Conservation (phyloP, 1,284 basidiomycete genomes). For the Hortiboletus rubellus region DNA sequence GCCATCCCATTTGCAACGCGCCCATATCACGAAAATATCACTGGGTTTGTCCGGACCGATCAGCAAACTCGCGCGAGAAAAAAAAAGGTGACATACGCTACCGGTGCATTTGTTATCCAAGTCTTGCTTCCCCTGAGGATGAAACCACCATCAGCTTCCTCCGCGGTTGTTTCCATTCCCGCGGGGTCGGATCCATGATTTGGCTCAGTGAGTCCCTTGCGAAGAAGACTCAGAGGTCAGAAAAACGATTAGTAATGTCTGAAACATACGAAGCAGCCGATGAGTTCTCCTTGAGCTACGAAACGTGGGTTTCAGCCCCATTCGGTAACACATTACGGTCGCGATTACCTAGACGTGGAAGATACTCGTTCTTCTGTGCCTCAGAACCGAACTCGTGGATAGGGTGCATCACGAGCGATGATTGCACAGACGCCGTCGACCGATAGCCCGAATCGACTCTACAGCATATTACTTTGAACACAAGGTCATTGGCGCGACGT, state of each 20-base stretch:
- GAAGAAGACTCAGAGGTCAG: background rate
- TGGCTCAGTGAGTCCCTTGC: slow-evolving; percentile 89
- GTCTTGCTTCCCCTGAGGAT: slow-evolving; percentile 91
- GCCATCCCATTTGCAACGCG: slow-evolving; percentile 90
- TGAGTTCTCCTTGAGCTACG: slow-evolving; percentile 79
- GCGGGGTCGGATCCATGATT: slow-evolving; percentile 95
- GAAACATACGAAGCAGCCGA: slow-evolving; percentile 87
- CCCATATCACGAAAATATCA: slow-evolving; percentile 91
- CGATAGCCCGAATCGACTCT: slow-evolving; percentile 96
- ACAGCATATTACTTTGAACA: background rate
- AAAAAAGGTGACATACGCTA: slow-evolving; percentile 58
- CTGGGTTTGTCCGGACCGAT: slow-evolving; percentile 39
- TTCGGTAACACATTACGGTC: background rate
- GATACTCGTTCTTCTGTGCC: slow-evolving; percentile 88
- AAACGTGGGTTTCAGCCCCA: slow-evolving; percentile 17
- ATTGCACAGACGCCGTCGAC: slow-evolving; percentile 95
- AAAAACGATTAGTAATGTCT: background rate
- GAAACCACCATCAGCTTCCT: slow-evolving; percentile 84
- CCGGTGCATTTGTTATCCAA: slow-evolving; percentile 93
- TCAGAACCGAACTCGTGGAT: slow-evolving; percentile 92
- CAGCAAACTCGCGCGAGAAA: background rate
- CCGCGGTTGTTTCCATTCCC: slow-evolving; percentile 92
- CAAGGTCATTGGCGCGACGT: background rate
- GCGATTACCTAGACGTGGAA: slow-evolving; percentile 76
- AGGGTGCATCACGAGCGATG: slow-evolving; percentile 97